Evolutionary conservation across 768 basidiomycete genomes (phyloP), one percentile per base, ranked within the genome.

Genomic region (Rossbeevera mucosa): DNA sequence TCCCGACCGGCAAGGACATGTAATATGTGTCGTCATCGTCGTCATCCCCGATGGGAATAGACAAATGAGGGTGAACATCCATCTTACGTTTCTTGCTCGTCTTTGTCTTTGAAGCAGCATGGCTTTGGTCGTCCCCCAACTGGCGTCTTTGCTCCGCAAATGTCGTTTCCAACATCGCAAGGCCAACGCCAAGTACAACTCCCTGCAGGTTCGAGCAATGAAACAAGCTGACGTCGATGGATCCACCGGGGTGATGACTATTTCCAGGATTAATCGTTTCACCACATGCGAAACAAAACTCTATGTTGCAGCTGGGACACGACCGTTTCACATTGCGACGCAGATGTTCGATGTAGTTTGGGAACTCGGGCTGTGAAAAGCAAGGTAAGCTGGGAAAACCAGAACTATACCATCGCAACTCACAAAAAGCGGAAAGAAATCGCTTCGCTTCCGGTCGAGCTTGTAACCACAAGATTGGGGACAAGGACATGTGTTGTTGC

Each of bases 141-240:
- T 74, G 72, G 43, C 71, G 72, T 12, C 67, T 66, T 54, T 83
- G 81, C 36, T 86, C 81, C 30, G 75, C 67, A 63, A 86, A 94
- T 30, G 78, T 69, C 49, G 81, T 76, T 67, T 95, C 91, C 40
- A 95, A 77, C 82, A 91, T 91, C 30, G 82, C 82, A 41, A 95
- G 78, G 8, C 94, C 94, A 33, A 95, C 78, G n/a, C 94, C 94
- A 5, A 97, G 74, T 57, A 96, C 84, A 13, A 91, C 81, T 33
- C 94, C 94, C 71, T 96, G 88, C 30, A 95, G 66, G 63, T 91
- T 88, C 6, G 90, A 79, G 68, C 94, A 96, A 70, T 96, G 94
- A 64, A 94, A 91, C 52, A 95, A 71, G 12, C 78, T 76, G 50
- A 81, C 79, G 42, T 82, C 79, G 8, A 74, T 66, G 30, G 74